Conservation (phyloP, 345 rosid genomes). For the Trapa incisa region DNA sequence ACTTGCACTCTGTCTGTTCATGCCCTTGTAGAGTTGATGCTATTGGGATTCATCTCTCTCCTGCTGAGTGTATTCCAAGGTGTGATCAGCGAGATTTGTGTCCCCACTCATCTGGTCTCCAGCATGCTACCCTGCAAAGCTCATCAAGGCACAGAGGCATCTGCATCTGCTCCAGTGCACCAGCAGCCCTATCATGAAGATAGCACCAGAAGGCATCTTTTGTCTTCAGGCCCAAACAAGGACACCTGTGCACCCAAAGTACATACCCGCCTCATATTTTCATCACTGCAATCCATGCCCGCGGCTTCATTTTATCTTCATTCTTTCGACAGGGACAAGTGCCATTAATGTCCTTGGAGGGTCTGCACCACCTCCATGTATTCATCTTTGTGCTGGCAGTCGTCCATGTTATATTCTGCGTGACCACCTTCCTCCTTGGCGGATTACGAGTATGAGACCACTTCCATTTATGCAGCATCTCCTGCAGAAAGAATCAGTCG, state of each 20-base stretch:
- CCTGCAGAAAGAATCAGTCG: background rate
- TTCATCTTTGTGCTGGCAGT: conserved; percentile 80
- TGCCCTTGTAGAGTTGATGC: conserved; percentile 67
- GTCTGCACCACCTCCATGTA: conserved; percentile 77
- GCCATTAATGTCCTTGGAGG: conserved; percentile 59
- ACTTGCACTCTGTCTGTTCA: background rate
- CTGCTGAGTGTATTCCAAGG: conserved; percentile 54
- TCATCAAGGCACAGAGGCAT: conserved; percentile 9
- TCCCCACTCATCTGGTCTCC: conserved; percentile 33
- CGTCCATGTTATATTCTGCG: conserved; percentile 72
- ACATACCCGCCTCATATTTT: background rate
- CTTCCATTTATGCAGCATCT: background rate
- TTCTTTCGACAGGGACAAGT: conserved; percentile 39
- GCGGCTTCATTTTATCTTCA: background rate
- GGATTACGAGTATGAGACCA: conserved; percentile 42
- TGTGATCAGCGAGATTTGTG: conserved; percentile 43
- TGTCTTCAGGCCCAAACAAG: conserved; percentile 7
- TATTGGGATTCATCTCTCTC: conserved; percentile 80
- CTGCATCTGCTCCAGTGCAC: conserved; percentile 11
- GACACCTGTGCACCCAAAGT: conserved; percentile 33
- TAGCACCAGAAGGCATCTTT: conserved; percentile 15
- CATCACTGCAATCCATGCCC: background rate
- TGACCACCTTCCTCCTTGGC: conserved; percentile 63
- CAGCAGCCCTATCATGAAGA: conserved; percentile 10
- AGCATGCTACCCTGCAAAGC: conserved; percentile 70